These are phyloP conservation scores for Suhomyces xylopsoci DNA, from an alignment of 805 yeast species.

Conservation along the genomic window DNA sequence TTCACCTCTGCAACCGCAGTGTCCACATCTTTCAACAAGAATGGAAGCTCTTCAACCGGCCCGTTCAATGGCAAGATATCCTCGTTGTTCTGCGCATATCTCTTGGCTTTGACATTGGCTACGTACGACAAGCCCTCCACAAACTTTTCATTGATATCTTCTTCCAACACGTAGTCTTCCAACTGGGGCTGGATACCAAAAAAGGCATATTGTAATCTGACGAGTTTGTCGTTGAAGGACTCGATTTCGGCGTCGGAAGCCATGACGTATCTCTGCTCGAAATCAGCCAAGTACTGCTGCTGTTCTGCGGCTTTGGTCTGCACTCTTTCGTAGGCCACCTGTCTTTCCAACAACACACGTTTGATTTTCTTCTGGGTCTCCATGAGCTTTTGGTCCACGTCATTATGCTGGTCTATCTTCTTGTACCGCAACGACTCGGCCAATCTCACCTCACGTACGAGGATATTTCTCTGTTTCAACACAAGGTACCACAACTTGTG, in stretches of 20 bases:
- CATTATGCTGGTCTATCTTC: slow-evolving; percentile 36
- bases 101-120: slow-evolving; percentile 62
- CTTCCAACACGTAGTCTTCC: slow-evolving; percentile 51
- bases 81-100: slow-evolving; percentile 20
- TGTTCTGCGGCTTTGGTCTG: slow-evolving; percentile 45
- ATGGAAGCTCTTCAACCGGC: slow-evolving; percentile 40
- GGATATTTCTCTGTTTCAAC: slow-evolving; percentile 74
- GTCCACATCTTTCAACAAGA: slow-evolving; percentile 29
- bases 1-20: slow-evolving; percentile 46
- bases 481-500: slow-evolving; percentile 90
- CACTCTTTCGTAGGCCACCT: slow-evolving; percentile 63
- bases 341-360: slow-evolving; percentile 85
- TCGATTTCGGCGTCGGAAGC: slow-evolving; percentile 50
- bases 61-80: slow-evolving; percentile 37
- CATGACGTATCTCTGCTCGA: slow-evolving; percentile 55
- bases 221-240: slow-evolving; percentile 59
- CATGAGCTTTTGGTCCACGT: slow-evolving; percentile 36
- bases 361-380: slow-evolving; percentile 57
- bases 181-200: slow-evolving; percentile 79
- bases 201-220: slow-evolving; percentile 75
- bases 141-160: slow-evolving; percentile 46
- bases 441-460: slow-evolving; percentile 72
- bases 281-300: slow-evolving; percentile 50
- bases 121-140: slow-evolving; percentile 69
- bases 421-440: slow-evolving; percentile 30